These are phyloP conservation scores for Coleophoma crateriformis DNA, from an alignment of 2,329 filamentous ascomycete genomes.

Conservation along the genomic window DNA sequence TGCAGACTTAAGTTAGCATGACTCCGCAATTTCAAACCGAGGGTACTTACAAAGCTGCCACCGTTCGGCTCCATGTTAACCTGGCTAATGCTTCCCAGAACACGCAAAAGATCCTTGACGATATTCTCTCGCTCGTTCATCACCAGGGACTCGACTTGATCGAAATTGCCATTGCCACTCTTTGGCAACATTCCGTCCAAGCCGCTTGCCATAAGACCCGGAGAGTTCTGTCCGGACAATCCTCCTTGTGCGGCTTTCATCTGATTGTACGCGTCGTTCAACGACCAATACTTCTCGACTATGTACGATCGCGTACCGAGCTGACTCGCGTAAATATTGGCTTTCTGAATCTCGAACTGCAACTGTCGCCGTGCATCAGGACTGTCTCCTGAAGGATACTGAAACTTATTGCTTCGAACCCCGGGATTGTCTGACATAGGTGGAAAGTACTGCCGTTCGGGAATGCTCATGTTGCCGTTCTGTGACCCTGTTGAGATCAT, in stretches of 20 bases:
- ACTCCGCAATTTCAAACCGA: neutral
- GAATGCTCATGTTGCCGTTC: constrained; percentile 31
- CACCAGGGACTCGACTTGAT: constrained; percentile 46
- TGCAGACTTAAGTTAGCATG: constrained; percentile 2
- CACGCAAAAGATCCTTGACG: constrained; percentile 69
- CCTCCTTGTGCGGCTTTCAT: constrained; percentile 26
- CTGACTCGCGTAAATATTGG: constrained; percentile 80
- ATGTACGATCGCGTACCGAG: constrained; percentile 78
- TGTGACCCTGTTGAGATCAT: constrained; percentile 41
- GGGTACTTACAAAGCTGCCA: constrained; percentile 51
- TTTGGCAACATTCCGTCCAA: constrained; percentile 24
- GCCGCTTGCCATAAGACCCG: constrained; percentile 18
- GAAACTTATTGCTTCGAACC: constrained; percentile 22
- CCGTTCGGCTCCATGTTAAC: constrained; percentile 76
- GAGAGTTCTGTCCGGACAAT: constrained; percentile 8
- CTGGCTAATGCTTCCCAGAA: constrained; percentile 74
- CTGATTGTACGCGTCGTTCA: constrained; percentile 60
- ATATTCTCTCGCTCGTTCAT: constrained; percentile 73
- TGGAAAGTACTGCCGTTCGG: constrained; percentile 44
- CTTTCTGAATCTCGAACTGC: constrained; percentile 87
- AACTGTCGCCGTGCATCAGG: constrained; percentile 41
- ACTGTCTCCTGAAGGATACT: constrained; percentile 4
- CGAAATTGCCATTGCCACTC: constrained; percentile 34
- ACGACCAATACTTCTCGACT: constrained; percentile 78
- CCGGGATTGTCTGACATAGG: constrained; percentile 35